Base-by-base conservation (phyloP, 305 asterid species). In the Salvia sclarea region DNA sequence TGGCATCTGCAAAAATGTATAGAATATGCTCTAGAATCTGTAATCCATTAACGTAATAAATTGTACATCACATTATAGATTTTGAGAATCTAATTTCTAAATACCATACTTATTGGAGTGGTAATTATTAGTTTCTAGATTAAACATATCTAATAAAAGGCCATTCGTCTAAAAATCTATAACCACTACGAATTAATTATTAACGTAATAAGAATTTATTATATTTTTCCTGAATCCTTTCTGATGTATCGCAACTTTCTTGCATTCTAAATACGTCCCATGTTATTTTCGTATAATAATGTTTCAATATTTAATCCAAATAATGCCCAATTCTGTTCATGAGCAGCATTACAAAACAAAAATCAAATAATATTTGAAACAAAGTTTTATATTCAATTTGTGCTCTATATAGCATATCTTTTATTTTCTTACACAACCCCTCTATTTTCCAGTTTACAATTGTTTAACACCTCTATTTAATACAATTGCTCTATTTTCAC, bases 401-500 rank as follows among this genome's bases (percentile, higher is more conserved):
- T 33, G 20, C 5, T 2, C 5, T 12, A 0, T 11, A 31, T 0
- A 53, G 22, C 41, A 17, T 4, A 33, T 2, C 0, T 37, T 59
- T 35, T 31, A 56, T 10, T 58, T 33, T 35, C 6, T 60, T 6
- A 6, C 8, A 13, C 5, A 21, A 7, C 5, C 6, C 2, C 40
- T 37, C 7, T 12, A 3, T 68, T 67, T 68, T 43, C 73, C 56
- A 55, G 31, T 68, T 43, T 41, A 28, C 28, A 43, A 25, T 43
- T 41, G 47, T 49, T 3, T 37, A 11, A 48, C 69, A 38, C n/a
- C 35, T 61, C 5, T 38, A 50, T 61, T 70, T 49, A 70, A 61
- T 70, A 65, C 13, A 24, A 70, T 50, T 61, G 10, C 63, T 61
- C 37, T 24, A 58, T 18, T 28, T 37, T 20, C 37, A 1, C 43